Conservation (phyloP, 371 early-diverging fungal species). For the Zychaea mexicana region DNA sequence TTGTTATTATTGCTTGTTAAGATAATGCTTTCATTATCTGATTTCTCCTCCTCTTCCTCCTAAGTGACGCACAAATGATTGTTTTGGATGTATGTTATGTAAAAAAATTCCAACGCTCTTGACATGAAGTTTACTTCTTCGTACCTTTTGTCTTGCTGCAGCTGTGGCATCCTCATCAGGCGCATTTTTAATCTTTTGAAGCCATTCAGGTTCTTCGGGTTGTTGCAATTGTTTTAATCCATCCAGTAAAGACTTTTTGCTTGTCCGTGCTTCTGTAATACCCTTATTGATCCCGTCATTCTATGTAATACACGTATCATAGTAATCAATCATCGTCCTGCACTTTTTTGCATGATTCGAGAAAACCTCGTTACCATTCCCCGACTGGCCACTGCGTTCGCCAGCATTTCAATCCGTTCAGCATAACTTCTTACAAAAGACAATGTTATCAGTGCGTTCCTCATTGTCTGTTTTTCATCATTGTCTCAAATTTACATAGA, state of each 20-base stretch:
- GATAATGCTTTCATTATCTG: constrained; percentile 4
- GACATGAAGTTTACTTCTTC: neutral
- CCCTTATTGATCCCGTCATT: constrained; percentile 33
- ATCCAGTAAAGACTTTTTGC: constrained; percentile 33
- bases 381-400: constrained; percentile 1
- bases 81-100: no score
- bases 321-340: constrained; percentile 7
- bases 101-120: neutral
- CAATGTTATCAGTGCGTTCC: neutral
- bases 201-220: constrained; percentile 44
- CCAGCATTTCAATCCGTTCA: neutral
- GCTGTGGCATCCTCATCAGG: neutral
- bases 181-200: constrained; percentile 10
- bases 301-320: no score
- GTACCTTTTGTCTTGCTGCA: neutral
- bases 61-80: no score
- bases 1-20: neutral
- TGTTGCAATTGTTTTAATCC: constrained; percentile 25
- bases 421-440: neutral
- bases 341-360: neutral
- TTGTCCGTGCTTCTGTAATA: constrained; percentile 22
- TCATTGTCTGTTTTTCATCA: neutral
- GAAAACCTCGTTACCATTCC: neutral
- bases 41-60: constrained; percentile 1
- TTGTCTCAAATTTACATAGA: no score